These are phyloP conservation scores for Claviceps cyperi DNA, from an alignment of 2,329 filamentous ascomycete species.

Conservation along the genomic window DNA sequence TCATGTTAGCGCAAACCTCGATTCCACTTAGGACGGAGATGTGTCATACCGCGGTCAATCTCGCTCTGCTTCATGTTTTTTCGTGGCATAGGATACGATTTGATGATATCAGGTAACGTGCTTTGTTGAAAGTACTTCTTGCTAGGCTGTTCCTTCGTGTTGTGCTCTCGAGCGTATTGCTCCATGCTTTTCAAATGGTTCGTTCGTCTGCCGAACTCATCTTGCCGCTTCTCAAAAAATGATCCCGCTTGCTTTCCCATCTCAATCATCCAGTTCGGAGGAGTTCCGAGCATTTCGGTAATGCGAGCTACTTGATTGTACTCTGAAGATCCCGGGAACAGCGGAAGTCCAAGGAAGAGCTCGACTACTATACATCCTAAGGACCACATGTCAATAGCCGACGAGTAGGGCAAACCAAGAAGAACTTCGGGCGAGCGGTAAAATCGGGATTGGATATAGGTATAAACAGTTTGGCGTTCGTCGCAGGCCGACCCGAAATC, in stretches of 20 bases:
- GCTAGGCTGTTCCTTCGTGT: slow-evolving; percentile 95
- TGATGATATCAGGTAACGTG: slow-evolving; percentile 90
- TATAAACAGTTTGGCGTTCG: slow-evolving; percentile 96
- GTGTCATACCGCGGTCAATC: slow-evolving; percentile 67
- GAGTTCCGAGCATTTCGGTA: slow-evolving; percentile 93
- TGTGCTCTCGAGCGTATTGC: slow-evolving; percentile 89
- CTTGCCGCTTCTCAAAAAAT: slow-evolving; percentile 85
- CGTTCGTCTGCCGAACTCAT: slow-evolving; percentile 83
- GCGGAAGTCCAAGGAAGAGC: slow-evolving; percentile 80
- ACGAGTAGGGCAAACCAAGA: slow-evolving; percentile 91
- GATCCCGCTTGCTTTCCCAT: slow-evolving; percentile 96
- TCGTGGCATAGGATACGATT: slow-evolving; percentile 92
- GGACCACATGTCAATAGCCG: slow-evolving; percentile 99
- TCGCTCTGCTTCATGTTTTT: slow-evolving; percentile 99
- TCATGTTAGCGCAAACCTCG: not conserved
- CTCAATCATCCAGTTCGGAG: slow-evolving; percentile 97
- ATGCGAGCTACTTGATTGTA: slow-evolving; percentile 98
- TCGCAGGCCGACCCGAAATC: slow-evolving; percentile 98
- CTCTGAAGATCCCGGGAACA: slow-evolving; percentile 95
- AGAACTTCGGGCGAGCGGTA: slow-evolving; percentile 94
- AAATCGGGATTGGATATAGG: slow-evolving; percentile 96
- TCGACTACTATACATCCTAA: slow-evolving; percentile 96
- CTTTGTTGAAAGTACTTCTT: slow-evolving; percentile 98
- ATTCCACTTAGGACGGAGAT: not conserved
- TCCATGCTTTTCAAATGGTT: slow-evolving; percentile 96